Percentiles rank a stretch among this genome's conserved stretches.
phyloP scores from a whole-genome alignment of 1,139 yeast genomes.

The Yamadazyma friedrichii region DNA sequence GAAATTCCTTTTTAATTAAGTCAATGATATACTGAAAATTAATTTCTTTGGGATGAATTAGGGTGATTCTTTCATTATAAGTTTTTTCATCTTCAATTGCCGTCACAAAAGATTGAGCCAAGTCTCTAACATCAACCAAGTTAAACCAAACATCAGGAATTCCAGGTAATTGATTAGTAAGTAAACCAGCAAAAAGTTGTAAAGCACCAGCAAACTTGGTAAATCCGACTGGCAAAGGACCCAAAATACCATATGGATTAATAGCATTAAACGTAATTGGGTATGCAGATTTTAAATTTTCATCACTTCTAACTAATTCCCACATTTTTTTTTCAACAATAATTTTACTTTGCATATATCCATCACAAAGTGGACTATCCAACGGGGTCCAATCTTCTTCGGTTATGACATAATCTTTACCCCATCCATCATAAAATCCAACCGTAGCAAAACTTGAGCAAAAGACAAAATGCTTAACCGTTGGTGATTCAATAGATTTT shows the following conservation, averaged over 20 bases:
- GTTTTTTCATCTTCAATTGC: slow-evolving; percentile 14
- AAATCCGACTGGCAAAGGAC: slow-evolving; percentile 15
- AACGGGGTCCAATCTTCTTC: slow-evolving; percentile 5
- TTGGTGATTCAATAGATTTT: slow-evolving; percentile 14
- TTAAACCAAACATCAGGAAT: not conserved
- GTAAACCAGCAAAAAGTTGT: not conserved
- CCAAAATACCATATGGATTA: slow-evolving; percentile 19
- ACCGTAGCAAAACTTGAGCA: slow-evolving; percentile 22
- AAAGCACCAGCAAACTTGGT: slow-evolving; percentile 5
- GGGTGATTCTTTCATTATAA: slow-evolving; percentile 13
- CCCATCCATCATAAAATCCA: slow-evolving; percentile 6
- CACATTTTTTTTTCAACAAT: slow-evolving; percentile 16
- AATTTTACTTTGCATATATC: slow-evolving; percentile 15
- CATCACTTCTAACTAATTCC: slow-evolving; percentile 13
- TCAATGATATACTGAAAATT: not conserved
- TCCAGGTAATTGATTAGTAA: not conserved
- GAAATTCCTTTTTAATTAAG: not conserved
- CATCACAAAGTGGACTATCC: slow-evolving; percentile 10
- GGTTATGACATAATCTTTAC: slow-evolving; percentile 8
- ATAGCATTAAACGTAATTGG: slow-evolving; percentile 14
- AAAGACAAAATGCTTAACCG: slow-evolving; percentile 19
- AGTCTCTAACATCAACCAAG: slow-evolving; percentile 20
- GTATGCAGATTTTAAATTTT: slow-evolving; percentile 8
- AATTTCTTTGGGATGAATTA: slow-evolving; percentile 4
- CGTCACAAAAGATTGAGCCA: slow-evolving; percentile 16